phyloP scores from a whole-genome alignment of 2,329 filamentous ascomycete species.

The Phialophora verrucosa region DNA sequence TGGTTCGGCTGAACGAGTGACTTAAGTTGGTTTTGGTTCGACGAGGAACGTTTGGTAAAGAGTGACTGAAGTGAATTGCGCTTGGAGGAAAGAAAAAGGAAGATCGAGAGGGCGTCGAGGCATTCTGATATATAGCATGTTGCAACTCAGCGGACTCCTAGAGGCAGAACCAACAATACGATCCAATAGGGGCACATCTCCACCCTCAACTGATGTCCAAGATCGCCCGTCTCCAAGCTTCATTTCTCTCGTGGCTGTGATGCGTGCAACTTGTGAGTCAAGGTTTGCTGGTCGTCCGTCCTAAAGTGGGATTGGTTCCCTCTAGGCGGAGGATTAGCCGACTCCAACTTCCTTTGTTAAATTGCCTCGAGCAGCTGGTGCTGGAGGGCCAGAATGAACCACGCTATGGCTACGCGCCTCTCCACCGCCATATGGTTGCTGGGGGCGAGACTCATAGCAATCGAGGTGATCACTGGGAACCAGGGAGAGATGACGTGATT shows the following conservation, averaged over 20 bases:
- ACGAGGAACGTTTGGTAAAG: slow-evolving; percentile 12
- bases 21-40: slow-evolving; percentile 19
- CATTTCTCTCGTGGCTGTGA: slow-evolving; percentile 16
- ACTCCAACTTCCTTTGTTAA: slow-evolving; percentile 14
- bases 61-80: slow-evolving; percentile 22
- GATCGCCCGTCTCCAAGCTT: not conserved
- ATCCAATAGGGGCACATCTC: slow-evolving; percentile 17
- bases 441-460: slow-evolving; percentile 15
- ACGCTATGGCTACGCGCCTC: slow-evolving; percentile 3
- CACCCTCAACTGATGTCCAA: slow-evolving; percentile 2
- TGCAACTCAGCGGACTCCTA: not conserved
- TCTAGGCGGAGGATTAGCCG: slow-evolving; percentile 4
- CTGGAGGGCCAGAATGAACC: slow-evolving; percentile 2
- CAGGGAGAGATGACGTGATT: slow-evolving; percentile 13
- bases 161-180: not conserved
- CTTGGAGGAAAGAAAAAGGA: slow-evolving; percentile 16
- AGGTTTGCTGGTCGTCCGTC: not conserved
- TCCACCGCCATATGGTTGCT: slow-evolving; percentile 13
- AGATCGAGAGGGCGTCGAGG: not conserved
- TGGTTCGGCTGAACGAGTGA: slow-evolving; percentile 19
- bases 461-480: not conserved
- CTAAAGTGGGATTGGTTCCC: slow-evolving; percentile 8
- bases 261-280: slow-evolving; percentile 8
- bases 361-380: not conserved
- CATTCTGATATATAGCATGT: slow-evolving; percentile 16